Evolutionary conservation across 2,329 filamentous ascomycete species (phyloP), one percentile per base, ranked within the genome.

Genomic region (Fusarium palustre): DNA sequence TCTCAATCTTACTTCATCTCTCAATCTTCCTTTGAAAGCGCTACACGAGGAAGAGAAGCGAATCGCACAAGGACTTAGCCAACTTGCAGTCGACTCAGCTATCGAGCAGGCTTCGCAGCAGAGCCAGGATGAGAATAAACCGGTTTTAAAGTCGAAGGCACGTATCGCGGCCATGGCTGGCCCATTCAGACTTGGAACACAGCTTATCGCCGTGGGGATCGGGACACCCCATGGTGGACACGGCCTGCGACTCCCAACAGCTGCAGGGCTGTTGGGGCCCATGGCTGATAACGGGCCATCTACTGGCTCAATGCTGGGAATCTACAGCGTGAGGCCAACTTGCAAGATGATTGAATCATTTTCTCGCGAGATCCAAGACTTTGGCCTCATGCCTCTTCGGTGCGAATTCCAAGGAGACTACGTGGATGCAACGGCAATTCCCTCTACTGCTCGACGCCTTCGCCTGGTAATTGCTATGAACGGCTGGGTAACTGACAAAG

Each of bases 281-380:
- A 85, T 97, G 75, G 91, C 93, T 3, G 90, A 94, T 38, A 96
- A 91, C 66, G 88, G 90, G 7, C 87, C 96, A 18, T 83, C 94
- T 42, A 91, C 97, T 31, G 95, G 94, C 18, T 89, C 91, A 38
- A 82, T 98, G 39, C 97, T 98, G 75, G 96, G 96, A 11, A 92
- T 96, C n/a, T 97, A 97, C 76, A 92, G 92, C 43, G 90, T 91
- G 2, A 88, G 90, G 36, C 94, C 97, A 85, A 92, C 92, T 0
- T 89, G 90, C 54, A 91, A 94, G 77, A 93, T 94, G 85, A 92
- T 97, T 85, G 93, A 97, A 69, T 85, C 90, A n/a, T 97, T 97
- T 77, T 87, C 91, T 13, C 90, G 89, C 71, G 93, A 97, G 69
- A 90, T 98, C 18, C 89, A 93, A 73, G 94, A 98, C 75, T 97